These are phyloP conservation scores for Chalciporus sphaerocephalus DNA, from an alignment of 768 basidiomycete genomes.

Conservation along the genomic window DNA sequence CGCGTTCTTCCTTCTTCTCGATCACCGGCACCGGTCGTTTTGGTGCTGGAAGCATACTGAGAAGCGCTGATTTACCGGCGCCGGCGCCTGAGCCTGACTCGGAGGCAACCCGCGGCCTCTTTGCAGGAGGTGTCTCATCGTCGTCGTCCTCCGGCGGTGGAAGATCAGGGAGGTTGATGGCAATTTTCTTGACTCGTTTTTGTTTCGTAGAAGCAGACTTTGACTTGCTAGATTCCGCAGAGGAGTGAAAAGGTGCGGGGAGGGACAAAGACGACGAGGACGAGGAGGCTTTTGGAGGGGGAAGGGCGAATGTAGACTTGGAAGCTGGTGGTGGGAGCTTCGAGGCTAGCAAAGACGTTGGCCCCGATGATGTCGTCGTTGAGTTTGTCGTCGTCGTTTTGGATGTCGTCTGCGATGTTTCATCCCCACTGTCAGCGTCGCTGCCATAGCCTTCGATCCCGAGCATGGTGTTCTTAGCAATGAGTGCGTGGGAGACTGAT, in stretches of 20 bases:
- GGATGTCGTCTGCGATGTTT: conserved; percentile 19
- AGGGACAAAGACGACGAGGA: conserved; percentile 27
- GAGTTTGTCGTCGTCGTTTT: conserved; percentile 5
- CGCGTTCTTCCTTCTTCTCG: conserved; percentile 40
- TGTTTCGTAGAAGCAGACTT: conserved; percentile 25
- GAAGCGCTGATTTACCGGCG: conserved; percentile 58
- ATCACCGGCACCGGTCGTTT: conserved; percentile 47
- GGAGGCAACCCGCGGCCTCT: conserved; percentile 49
- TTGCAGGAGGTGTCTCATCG: conserved; percentile 52
- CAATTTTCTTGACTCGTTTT: conserved; percentile 42
- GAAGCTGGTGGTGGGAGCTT: conserved; percentile 26
- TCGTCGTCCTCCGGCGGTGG: conserved; percentile 38
- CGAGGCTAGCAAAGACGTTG: conserved; percentile 14
- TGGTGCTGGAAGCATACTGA: conserved; percentile 74
- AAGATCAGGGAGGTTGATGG: conserved; percentile 35
- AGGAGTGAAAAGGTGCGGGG: conserved; percentile 21
- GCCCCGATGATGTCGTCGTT: background rate
- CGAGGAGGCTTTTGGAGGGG: conserved; percentile 29
- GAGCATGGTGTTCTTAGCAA: conserved; percentile 54
- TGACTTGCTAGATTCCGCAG: conserved; percentile 4
- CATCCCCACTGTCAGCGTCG: conserved; percentile 56
- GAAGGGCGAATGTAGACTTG: conserved; percentile 34
- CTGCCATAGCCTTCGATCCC: conserved; percentile 78
- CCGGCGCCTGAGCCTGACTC: conserved; percentile 48
- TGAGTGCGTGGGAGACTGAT: too few species aligned